Base-by-base conservation (phyloP, 176 grass and related monocot species). In the Phragmites australis region DNA sequence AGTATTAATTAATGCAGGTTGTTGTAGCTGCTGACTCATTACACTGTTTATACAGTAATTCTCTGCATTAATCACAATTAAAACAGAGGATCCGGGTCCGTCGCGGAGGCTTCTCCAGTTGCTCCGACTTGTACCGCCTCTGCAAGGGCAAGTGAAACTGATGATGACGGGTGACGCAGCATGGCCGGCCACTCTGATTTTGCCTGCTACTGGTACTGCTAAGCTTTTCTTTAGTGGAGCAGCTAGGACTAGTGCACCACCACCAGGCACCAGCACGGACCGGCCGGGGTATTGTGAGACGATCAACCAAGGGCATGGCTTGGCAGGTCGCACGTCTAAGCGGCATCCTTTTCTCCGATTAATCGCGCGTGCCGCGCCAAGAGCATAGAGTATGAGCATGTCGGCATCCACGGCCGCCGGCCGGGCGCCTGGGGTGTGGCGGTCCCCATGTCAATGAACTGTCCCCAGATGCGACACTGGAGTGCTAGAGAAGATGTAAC, bases 31-130 rank as follows among this genome's bases (percentile, higher is more conserved):
- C n/a, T n/a, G n/a, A n/a, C n/a, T n/a, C n/a, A n/a, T n/a, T n/a
- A n/a, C n/a, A n/a, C n/a, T n/a, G n/a, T n/a, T n/a, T n/a, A n/a
- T n/a, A n/a, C n/a, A n/a, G n/a, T n/a, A n/a, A n/a, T n/a, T n/a
- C n/a, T n/a, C n/a, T n/a, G n/a, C n/a, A n/a, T n/a, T n/a, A n/a
- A n/a, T n/a, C n/a, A n/a, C n/a, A n/a, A n/a, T n/a, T n/a, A n/a
- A n/a, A n/a, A n/a, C n/a, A n/a, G n/a, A n/a, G n/a, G n/a, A n/a
- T n/a, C n/a, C n/a, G n/a, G n/a, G n/a, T n/a, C n/a, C 40, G 19
- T 59, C 65, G 70, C 65, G 78, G 52, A 34, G 40, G 62, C 27
- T 50, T 70, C 46, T 45, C 81, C 61, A 19, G 39, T 58, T 76
- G 49, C 63, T 49, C 63, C 51, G 42, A 57, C 62, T 11, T 8